phyloP scores from a whole-genome alignment of 2,329 filamentous ascomycete species.

The Pseudogymnoascus sp. region DNA sequence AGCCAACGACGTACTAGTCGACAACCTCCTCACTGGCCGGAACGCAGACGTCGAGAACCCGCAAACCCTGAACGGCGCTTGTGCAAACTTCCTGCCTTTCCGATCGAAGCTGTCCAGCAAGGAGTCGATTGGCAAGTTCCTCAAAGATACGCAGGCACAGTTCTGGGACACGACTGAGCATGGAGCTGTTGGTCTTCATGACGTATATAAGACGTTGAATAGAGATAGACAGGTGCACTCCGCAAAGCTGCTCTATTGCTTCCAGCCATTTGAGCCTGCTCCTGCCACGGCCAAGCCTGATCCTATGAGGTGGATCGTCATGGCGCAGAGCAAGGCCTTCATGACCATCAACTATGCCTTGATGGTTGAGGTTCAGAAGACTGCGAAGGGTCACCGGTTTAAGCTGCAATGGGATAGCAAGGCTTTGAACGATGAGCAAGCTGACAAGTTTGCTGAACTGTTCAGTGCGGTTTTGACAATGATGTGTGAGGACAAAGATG shows the following conservation, averaged over 20 bases:
- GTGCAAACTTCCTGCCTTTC: conserved; percentile 31
- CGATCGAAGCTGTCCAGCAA: conserved; percentile 17
- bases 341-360: conserved; percentile 14
- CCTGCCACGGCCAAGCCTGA: conserved; percentile 10
- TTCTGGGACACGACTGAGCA: conserved; percentile 28
- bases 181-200: conserved; percentile 21
- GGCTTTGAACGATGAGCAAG: not conserved
- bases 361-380: conserved; percentile 13
- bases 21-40: conserved; percentile 32
- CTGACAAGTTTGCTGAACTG: not conserved
- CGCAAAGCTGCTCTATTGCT: conserved; percentile 24
- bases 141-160: conserved; percentile 19
- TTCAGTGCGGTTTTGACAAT: not conserved
- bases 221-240: conserved; percentile 13
- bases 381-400: conserved; percentile 9
- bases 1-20: conserved; percentile 23
- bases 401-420: conserved; percentile 8
- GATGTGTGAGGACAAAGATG: not conserved
- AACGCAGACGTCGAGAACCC: conserved; percentile 30
- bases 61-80: conserved; percentile 30
- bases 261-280: conserved; percentile 29
- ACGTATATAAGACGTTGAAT: conserved; percentile 23
- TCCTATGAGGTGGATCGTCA: conserved; percentile 15
- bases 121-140: conserved; percentile 14
- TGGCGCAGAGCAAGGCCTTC: conserved; percentile 13